A percentile compares a stretch with the other conserved stretches of the same genome.
phyloP scores from a whole-genome alignment of 2,329 filamentous ascomycete species.

The Helotiales sp. region DNA sequence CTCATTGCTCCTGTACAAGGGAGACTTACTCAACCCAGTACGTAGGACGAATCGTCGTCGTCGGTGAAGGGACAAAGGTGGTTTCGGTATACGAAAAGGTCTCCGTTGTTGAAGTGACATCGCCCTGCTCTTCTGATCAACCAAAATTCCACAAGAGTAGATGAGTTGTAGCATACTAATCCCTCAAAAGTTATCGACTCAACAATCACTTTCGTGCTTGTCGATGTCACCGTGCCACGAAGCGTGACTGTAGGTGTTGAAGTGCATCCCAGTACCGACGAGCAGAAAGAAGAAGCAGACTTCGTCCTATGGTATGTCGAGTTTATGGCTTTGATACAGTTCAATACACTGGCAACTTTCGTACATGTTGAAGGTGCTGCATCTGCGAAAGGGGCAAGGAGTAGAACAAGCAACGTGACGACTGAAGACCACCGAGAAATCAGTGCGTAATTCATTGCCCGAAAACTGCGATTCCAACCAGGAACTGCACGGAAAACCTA shows the following conservation, averaged over 20 bases:
- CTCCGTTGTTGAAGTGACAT: not conserved
- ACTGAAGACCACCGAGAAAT: not conserved
- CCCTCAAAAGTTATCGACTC: not conserved
- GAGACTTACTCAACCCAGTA: conserved; percentile 5
- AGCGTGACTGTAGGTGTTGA: conserved; percentile 6
- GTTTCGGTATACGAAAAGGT: not conserved
- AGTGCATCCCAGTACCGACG: conserved; percentile 8
- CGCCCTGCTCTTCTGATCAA: not conserved
- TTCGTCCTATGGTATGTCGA: conserved; percentile 6
- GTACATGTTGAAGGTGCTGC: conserved; percentile 3
- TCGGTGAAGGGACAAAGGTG: not conserved
- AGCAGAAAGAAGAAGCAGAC: conserved; percentile 10
- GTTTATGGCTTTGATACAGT: conserved; percentile 1
- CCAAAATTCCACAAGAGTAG: not conserved
- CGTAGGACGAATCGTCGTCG: not conserved
- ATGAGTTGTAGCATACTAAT: not conserved
- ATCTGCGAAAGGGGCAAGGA: not conserved
- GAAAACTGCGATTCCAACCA: no score
- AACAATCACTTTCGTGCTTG: not conserved
- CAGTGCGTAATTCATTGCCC: not conserved
- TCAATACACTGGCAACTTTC: not conserved
- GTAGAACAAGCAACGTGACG: not conserved
- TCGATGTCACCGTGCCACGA: conserved; percentile 1
- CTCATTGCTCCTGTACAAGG: no score
- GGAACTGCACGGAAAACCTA: not conserved